Base-by-base conservation (phyloP, 345 rosid genomes). In the Balakata baccata region DNA sequence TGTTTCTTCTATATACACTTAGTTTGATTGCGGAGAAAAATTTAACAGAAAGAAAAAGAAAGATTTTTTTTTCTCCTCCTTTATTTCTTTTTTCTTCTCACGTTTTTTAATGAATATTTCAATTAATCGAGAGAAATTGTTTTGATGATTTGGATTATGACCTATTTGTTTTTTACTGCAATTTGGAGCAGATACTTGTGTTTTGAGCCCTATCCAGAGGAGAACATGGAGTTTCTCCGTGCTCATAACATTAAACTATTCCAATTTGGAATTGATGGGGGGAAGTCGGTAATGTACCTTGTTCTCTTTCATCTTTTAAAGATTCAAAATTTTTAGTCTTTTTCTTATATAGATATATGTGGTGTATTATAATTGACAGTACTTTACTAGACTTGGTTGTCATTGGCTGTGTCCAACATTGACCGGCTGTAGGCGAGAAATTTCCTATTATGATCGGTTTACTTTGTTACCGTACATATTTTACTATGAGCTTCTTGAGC, bases 181-280 rank as follows among this genome's bases (percentile, higher is more conserved):
- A 25, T 68, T 54, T 23, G 70, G 74, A 29, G 72, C 93, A 93
- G 93, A 79, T 93, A 86, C 75, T 78, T 91, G 85, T 93, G 98
- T 75, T 86, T 87, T 57, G 97, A 91, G 77, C 91, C 95, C 0
- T 93, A 91, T 75, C 97, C 97, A 0, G 87, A 86, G 68, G 97
- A 88, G 45, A 93, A 84, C 63, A 66, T 85, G 77, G 75, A 86
- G 77, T 88, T 84, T 80, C 88, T 93, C 64, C 66, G 60, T 7
- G 79, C 84, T 65, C 84, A 80, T 58, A 83, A 87, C 75, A 87
- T 93, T 62, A 80, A 74, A 72, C 95, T 93, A 23, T 85, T 87
- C 62, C 97, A 93, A 39, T 89, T 88, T 39, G 95, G 95, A 13
- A 91, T 93, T 18, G 78, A 93, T 74, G 98, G 98, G 73, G 98